Conservation (phyloP, 495 filamentous ascomycete species). For the Melanomma pulvis-pyrius region DNA sequence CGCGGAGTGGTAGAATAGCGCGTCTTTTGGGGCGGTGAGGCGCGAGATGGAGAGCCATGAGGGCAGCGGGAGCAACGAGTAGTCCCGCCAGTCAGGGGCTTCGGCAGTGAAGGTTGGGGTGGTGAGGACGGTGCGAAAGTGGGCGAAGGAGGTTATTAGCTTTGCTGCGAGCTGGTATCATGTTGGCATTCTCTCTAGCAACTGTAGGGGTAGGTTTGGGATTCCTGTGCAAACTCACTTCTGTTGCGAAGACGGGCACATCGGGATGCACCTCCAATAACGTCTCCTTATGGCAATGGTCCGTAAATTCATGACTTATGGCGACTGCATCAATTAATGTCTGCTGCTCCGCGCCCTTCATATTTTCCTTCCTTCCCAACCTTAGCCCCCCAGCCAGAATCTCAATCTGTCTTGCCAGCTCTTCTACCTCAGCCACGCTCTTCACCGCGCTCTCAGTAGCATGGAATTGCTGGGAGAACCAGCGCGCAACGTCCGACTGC, state of each 20-base stretch:
- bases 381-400: slow-evolving; percentile 31
- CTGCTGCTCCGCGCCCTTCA: slow-evolving; percentile 7
- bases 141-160: slow-evolving; percentile 52
- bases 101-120: slow-evolving; percentile 42
- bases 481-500: slow-evolving; percentile 57
- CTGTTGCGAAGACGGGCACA: slow-evolving; percentile 55
- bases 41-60: slow-evolving; percentile 54
- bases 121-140: slow-evolving; percentile 51
- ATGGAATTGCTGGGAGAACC: slow-evolving; percentile 62
- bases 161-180: slow-evolving; percentile 47
- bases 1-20: slow-evolving; percentile 57
- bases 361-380: slow-evolving; percentile 8
- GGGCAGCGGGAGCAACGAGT: slow-evolving; percentile 49
- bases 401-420: slow-evolving; percentile 41
- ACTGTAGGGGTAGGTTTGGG: neutral
- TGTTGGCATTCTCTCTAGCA: neutral
- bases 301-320: slow-evolving; percentile 60
- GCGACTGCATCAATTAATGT: slow-evolving; percentile 53
- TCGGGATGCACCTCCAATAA: slow-evolving; percentile 51
- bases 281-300: slow-evolving; percentile 60
- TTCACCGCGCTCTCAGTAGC: slow-evolving; percentile 49
- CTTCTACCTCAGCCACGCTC: slow-evolving; percentile 45
- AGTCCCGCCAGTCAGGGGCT: slow-evolving; percentile 45
- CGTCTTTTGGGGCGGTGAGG: slow-evolving; percentile 50
- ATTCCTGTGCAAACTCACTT: slow-evolving; percentile 21